phyloP scores from a whole-genome alignment of 106 monocot species.

The Acorus calamus region DNA sequence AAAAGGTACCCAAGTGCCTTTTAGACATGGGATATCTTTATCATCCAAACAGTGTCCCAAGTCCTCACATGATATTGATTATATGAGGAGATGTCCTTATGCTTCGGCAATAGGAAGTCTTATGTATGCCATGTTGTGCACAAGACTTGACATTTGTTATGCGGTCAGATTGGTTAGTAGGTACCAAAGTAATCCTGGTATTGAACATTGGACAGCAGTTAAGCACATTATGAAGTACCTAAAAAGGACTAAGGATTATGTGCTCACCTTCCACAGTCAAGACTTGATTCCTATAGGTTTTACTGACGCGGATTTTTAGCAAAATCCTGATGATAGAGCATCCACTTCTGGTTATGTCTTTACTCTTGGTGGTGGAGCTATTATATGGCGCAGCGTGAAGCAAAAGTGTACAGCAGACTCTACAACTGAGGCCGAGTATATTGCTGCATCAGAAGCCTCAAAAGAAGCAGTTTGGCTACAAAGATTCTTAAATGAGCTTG shows the following conservation, averaged over 20 bases:
- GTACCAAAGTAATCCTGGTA: not conserved
- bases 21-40: too few relatives aligned
- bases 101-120: too few relatives aligned
- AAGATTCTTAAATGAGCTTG: too few relatives aligned
- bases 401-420: not conserved
- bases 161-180: too few relatives aligned
- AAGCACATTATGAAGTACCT: not conserved
- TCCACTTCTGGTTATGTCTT: not conserved
- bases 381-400: constrained; percentile 3
- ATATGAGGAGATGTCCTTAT: too few relatives aligned
- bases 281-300: not conserved
- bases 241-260: constrained; percentile 1
- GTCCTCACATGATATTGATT: too few relatives aligned
- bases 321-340: not conserved
- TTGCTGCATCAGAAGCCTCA: not conserved
- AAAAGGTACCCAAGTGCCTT: too few relatives aligned
- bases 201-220: not conserved
- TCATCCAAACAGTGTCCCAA: too few relatives aligned
- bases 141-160: too few relatives aligned
- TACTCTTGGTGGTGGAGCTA: not conserved
- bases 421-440: constrained; percentile 3
- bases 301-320: not conserved
- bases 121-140: too few relatives aligned
- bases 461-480: too few relatives aligned
- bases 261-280: not conserved